Conservation (phyloP, 345 rosid genomes). For the Salix koriyanagi region DNA sequence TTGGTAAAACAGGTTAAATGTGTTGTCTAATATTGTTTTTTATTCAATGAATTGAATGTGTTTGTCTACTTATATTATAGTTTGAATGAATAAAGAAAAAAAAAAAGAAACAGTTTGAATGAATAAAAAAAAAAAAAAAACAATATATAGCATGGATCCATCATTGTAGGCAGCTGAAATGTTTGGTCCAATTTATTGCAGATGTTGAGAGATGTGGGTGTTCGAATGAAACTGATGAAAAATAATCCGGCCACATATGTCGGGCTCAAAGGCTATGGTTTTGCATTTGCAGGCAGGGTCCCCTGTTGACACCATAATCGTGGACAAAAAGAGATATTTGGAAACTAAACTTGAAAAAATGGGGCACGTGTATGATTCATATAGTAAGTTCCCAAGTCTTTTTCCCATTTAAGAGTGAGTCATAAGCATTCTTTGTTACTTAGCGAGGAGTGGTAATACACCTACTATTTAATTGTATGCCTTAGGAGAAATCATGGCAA, state of each 20-base stretch:
- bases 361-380: conserved; percentile 20
- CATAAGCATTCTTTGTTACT: not conserved
- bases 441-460: too few relatives aligned
- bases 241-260: conserved; percentile 26
- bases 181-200: conserved; percentile 3
- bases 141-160: not conserved
- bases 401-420: not conserved
- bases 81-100: too few relatives aligned
- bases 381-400: not conserved
- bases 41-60: too few relatives aligned
- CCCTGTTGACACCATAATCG: conserved; percentile 15
- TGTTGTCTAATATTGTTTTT: too few relatives aligned
- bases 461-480: too few relatives aligned
- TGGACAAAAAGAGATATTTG: conserved; percentile 19
- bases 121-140: too few relatives aligned
- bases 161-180: not conserved
- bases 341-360: conserved; percentile 20
- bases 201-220: conserved; percentile 27
- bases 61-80: too few relatives aligned
- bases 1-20: too few relatives aligned
- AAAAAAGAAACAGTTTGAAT: too few relatives aligned
- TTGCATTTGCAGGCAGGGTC: conserved; percentile 23
- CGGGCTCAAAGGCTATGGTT: not conserved
- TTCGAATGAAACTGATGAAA: not conserved
- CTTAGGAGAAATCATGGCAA: too few relatives aligned